These are phyloP conservation scores for Claviceps africana DNA, from an alignment of 2,329 filamentous ascomycete species.

Conservation along the genomic window DNA sequence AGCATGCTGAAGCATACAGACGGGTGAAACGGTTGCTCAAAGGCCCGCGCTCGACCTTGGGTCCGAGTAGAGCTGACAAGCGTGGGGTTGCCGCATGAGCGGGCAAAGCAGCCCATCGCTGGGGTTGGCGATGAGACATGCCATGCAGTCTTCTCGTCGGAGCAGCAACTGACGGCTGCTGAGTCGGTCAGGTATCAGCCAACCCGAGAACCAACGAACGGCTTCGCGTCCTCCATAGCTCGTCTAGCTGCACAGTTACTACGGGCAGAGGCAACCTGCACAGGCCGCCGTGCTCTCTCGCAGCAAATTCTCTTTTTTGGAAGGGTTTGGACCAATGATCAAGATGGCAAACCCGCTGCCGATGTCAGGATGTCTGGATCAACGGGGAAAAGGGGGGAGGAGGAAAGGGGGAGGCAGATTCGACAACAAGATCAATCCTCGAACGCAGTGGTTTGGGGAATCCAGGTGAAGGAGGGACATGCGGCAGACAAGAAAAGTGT, in stretches of 20 bases:
- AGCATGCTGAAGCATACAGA: not conserved
- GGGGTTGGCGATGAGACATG: slow-evolving; percentile 1
- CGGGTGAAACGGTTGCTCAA: not conserved
- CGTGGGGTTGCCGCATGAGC: not conserved
- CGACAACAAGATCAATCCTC: not conserved
- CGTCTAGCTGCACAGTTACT: not conserved
- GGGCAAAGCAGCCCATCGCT: not conserved
- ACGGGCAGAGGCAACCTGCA: not conserved
- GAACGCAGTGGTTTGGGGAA: not conserved
- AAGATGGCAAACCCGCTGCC: not conserved
- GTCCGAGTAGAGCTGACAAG: not conserved
- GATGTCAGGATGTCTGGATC: not conserved
- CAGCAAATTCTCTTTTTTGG: slow-evolving; percentile 1
- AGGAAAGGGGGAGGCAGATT: not conserved
- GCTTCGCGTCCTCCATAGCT: not conserved
- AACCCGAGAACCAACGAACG: not conserved
- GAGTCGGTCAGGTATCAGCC: not conserved
- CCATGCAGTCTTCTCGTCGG: not conserved
- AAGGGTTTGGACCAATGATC: not conserved
- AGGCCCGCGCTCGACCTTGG: not conserved
- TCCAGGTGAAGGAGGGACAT: not conserved
- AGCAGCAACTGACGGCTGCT: not conserved
- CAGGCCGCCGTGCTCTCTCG: not conserved
- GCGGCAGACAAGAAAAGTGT: not conserved
- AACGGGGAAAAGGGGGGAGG: not conserved